phyloP scores from a whole-genome alignment of 257 asterid species.

The Gentiana dahurica region DNA sequence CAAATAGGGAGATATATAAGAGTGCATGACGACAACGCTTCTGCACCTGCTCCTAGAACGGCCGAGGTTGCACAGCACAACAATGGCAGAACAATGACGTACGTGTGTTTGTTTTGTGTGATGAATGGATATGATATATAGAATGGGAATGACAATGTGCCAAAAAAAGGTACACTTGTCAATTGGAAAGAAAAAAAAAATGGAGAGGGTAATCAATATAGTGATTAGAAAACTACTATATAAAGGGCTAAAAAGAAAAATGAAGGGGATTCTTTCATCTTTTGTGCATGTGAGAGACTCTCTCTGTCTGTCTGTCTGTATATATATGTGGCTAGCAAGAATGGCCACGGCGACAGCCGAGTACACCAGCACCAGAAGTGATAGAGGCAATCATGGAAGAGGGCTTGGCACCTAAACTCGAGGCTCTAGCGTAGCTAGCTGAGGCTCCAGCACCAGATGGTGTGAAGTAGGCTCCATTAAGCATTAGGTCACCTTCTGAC shows the following conservation, averaged over 20 bases:
- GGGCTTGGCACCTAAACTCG: constrained; percentile 91
- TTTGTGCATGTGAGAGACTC: constrained; percentile 6
- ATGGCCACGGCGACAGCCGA: constrained; percentile 63
- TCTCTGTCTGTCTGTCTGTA: too few species aligned
- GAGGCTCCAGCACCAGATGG: constrained; percentile 95
- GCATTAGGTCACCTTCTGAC: constrained; percentile 85
- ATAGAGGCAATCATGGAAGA: constrained; percentile 72
- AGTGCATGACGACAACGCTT: constrained; percentile 60
- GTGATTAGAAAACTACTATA: constrained; percentile 4
- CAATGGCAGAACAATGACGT: constrained; percentile 13
- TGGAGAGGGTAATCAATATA: constrained; percentile 11
- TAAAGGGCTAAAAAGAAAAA: background rate
- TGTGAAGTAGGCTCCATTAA: constrained; percentile 86
- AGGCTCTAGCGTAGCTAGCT: constrained; percentile 88
- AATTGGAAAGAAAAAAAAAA: constrained; percentile 22
- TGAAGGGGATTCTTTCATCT: constrained; percentile 11
- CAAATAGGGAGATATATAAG: background rate
- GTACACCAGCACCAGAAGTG: constrained; percentile 76
- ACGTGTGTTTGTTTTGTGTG: too few species aligned
- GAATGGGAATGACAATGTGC: constrained; percentile 25
- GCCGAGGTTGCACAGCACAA: constrained; percentile 78
- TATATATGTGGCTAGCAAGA: constrained; percentile 38
- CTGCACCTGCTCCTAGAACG: constrained; percentile 54
- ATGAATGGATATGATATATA: constrained; percentile 2
- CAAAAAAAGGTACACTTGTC: constrained; percentile 83